phyloP scores from a whole-genome alignment of 2,329 filamentous ascomycete species.

The Tolypocladium amazonense region DNA sequence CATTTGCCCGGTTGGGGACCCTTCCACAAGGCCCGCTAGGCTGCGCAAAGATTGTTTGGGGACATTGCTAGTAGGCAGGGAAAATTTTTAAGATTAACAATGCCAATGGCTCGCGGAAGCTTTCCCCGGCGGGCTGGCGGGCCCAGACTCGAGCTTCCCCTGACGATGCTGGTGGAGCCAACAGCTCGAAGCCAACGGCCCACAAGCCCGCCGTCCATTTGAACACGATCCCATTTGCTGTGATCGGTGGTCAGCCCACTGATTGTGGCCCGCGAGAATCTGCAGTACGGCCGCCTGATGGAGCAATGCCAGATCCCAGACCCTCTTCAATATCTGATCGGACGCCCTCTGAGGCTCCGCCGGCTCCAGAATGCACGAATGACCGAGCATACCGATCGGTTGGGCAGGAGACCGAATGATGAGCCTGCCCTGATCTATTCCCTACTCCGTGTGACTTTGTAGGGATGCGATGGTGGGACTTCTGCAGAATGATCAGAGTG shows the following conservation, averaged over 20 bases:
- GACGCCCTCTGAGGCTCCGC: not conserved
- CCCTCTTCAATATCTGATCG: not conserved
- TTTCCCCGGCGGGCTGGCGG: slow-evolving; percentile 17
- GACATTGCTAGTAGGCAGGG: slow-evolving; percentile 1
- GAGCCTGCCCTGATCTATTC: not conserved
- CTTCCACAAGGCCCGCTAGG: slow-evolving; percentile 6
- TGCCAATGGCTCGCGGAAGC: slow-evolving; percentile 15
- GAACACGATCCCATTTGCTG: not conserved
- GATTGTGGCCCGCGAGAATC: not conserved
- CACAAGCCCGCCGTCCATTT: not conserved
- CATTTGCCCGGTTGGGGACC: slow-evolving; percentile 9
- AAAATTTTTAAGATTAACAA: slow-evolving; percentile 19
- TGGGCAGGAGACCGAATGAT: not conserved
- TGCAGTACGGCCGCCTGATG: not conserved
- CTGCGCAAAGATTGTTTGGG: not conserved
- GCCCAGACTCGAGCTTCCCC: not conserved
- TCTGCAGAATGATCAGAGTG: not conserved
- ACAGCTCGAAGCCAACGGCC: not conserved
- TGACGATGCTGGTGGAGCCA: not conserved
- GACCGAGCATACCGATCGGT: not conserved
- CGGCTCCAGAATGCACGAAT: not conserved
- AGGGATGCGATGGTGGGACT: not conserved
- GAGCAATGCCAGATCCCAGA: not conserved
- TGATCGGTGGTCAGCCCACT: not conserved
- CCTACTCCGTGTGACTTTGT: not conserved